Evolutionary conservation across 1,284 basidiomycete species (phyloP).

Genomic region (Ganoderma meredithae): DNA sequence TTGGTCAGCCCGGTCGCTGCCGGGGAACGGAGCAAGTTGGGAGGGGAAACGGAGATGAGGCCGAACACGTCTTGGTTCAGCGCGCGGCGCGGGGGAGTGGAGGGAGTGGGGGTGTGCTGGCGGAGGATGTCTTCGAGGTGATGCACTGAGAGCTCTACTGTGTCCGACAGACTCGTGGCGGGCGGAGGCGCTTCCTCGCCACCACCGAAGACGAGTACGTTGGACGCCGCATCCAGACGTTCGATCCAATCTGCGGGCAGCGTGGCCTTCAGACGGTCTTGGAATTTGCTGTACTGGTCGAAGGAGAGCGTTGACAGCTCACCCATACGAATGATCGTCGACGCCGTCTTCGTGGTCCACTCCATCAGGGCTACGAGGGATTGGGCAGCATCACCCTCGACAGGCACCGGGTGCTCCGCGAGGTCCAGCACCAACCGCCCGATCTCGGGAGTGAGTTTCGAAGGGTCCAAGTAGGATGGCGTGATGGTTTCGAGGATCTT

Average conservation of each 20-base stretch:
- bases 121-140: constrained; percentile 41
- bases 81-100: constrained; percentile 59
- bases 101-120: constrained; percentile 42
- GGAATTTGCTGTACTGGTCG: constrained; percentile 39
- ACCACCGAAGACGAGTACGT: constrained; percentile 29
- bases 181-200: constrained; percentile 22
- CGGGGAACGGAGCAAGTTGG: constrained; percentile 74
- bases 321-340: constrained; percentile 47
- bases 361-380: constrained; percentile 52
- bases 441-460: constrained; percentile 44
- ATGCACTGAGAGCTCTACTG: constrained; percentile 37
- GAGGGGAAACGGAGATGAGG: constrained; percentile 69
- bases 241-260: constrained; percentile 33
- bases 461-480: constrained; percentile 41
- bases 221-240: constrained; percentile 34
- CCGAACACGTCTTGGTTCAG: constrained; percentile 56
- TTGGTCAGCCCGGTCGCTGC: constrained; percentile 82
- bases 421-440: constrained; percentile 45
- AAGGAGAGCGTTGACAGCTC: constrained; percentile 50
- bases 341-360: constrained; percentile 48
- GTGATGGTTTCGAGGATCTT: constrained; percentile 42
- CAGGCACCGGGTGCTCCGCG: constrained; percentile 31
- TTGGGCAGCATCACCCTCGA: constrained; percentile 41
- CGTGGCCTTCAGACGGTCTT: constrained; percentile 33
- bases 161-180: constrained; percentile 33